A percentile compares a stretch with the other conserved stretches of the same genome.
phyloP scores from a whole-genome alignment of 1,139 yeast genomes.

The Ogataea hybrid region DNA sequence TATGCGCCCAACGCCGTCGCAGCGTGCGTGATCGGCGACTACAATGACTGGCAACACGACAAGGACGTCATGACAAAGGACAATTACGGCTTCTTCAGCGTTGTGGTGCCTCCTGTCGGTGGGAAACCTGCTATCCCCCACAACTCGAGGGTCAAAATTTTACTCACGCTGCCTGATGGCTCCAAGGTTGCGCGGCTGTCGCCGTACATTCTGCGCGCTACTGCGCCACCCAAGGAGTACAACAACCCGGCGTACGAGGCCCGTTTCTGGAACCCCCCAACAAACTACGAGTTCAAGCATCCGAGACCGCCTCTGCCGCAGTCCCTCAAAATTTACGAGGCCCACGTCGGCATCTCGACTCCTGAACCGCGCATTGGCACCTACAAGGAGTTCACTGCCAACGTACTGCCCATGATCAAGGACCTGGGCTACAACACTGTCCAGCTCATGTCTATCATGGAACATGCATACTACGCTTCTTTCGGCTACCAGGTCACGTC shows the following conservation, averaged over 20 bases:
- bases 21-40: constrained; percentile 85
- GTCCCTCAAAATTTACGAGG: constrained; percentile 84
- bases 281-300: constrained; percentile 59
- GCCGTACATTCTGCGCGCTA: constrained; percentile 86
- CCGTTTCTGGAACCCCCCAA: constrained; percentile 85
- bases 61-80: constrained; percentile 55
- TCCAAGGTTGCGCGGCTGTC: constrained; percentile 77
- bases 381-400: constrained; percentile 77
- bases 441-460: constrained; percentile 98
- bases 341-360: constrained; percentile 93
- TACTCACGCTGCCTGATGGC: constrained; percentile 64
- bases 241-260: constrained; percentile 73
- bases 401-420: constrained; percentile 80
- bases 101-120: constrained; percentile 51
- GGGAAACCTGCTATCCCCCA: constrained; percentile 74
- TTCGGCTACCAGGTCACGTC: constrained; percentile 96
- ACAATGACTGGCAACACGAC: constrained; percentile 74
- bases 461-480: constrained; percentile 96
- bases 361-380: constrained; percentile 85
- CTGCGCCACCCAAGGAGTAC: constrained; percentile 56
- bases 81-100: constrained; percentile 68
- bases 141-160: constrained; percentile 74
- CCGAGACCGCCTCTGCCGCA: constrained; percentile 55
- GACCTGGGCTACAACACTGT: constrained; percentile 88
- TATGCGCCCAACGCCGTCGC: constrained; percentile 85